Evolutionary conservation across 345 rosid species (phyloP).

Genomic region (Brassica carinata): DNA sequence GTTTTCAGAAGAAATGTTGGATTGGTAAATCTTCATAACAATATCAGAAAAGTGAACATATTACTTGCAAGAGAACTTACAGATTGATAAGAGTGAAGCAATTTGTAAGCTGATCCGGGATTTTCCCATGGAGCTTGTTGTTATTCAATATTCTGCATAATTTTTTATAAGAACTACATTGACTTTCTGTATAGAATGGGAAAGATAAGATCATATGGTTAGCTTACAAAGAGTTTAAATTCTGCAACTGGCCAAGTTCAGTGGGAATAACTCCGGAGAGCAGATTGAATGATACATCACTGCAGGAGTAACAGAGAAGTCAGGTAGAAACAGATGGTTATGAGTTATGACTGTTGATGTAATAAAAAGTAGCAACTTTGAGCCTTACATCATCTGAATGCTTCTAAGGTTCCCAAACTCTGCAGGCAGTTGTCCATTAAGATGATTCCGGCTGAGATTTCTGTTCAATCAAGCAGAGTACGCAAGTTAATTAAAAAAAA

Average conservation of each 20-base stretch:
- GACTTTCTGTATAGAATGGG: not conserved
- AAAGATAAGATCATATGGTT: not conserved
- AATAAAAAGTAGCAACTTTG: not conserved
- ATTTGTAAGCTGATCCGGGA: conserved; percentile 79
- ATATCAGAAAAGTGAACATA: not conserved
- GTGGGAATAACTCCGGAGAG: conserved; percentile 69
- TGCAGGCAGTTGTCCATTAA: conserved; percentile 63
- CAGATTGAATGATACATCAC: conserved; percentile 80
- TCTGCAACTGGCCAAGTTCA: conserved; percentile 87
- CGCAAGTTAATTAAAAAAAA: not conserved
- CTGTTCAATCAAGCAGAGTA: conserved; percentile 27
- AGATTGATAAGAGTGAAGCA: conserved; percentile 71
- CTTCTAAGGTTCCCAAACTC: conserved; percentile 88
- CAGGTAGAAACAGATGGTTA: not conserved
- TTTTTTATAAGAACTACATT: not conserved
- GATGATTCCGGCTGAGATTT: conserved; percentile 75
- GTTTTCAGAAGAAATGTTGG: not conserved
- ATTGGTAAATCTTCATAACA: not conserved
- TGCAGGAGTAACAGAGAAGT: conserved; percentile 25
- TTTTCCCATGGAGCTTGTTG: conserved; percentile 71
- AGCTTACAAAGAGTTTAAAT: conserved; percentile 73
- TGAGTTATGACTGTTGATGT: not conserved
- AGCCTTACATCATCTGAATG: conserved; percentile 62
- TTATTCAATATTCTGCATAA: conserved; percentile 67
- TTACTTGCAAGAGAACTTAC: conserved; percentile 46